Evolutionary conservation across 768 basidiomycete genomes (phyloP).

Genomic region (Boletales sp.): DNA sequence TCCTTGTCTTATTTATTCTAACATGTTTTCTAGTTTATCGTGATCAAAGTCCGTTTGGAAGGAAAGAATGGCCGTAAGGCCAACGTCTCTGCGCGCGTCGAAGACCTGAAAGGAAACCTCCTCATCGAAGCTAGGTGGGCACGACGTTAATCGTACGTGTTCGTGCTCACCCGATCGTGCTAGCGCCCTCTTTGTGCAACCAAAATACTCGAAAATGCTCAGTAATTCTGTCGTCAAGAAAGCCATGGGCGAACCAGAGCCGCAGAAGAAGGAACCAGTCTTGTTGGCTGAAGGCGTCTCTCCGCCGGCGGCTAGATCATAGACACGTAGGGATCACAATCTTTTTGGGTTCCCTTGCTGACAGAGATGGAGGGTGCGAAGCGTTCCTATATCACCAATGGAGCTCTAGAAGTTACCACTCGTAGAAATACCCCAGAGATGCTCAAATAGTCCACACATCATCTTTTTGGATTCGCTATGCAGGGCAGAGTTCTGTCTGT

Average conservation of each 20-base stretch:
- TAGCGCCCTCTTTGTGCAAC: conserved; percentile 85
- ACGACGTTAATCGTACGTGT: not conserved
- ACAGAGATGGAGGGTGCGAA: not conserved
- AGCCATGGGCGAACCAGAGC: conserved; percentile 59
- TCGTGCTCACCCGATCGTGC: not conserved
- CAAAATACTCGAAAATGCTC: conserved; percentile 79
- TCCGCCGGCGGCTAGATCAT: conserved; percentile 25
- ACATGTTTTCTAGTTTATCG: conserved; percentile 59
- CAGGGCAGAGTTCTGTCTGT: too few relatives aligned
- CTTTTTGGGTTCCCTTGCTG: not conserved
- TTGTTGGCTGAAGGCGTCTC: conserved; percentile 26
- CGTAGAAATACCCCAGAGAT: not conserved
- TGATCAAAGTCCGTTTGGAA: conserved; percentile 66
- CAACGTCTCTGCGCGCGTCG: conserved; percentile 64
- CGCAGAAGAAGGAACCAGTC: conserved; percentile 18
- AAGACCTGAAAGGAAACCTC: conserved; percentile 76
- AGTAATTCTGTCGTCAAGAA: conserved; percentile 56
- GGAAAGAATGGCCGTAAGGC: conserved; percentile 78
- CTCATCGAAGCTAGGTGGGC: conserved; percentile 82
- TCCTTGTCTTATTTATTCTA: not conserved
- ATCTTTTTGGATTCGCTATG: too few relatives aligned
- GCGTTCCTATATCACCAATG: not conserved
- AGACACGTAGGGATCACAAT: conserved; percentile 4
- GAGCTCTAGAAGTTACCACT: not conserved
- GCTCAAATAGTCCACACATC: not conserved